These are phyloP conservation scores for Blastomyces parvus DNA, from an alignment of 2,329 filamentous ascomycete genomes.

Conservation along the genomic window DNA sequence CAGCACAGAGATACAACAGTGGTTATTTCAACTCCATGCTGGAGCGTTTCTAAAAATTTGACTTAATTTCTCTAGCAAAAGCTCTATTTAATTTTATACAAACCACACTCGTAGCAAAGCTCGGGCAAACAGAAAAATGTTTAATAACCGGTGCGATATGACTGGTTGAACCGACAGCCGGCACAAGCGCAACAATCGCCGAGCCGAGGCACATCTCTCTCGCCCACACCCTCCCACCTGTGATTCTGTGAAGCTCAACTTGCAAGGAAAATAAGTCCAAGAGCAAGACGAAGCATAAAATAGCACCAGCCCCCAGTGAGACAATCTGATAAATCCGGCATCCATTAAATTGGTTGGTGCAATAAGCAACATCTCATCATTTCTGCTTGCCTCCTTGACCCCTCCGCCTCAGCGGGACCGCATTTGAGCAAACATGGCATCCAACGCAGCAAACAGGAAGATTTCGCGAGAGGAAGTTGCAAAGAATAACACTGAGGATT, in stretches of 20 bases:
- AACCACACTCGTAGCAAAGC: no score
- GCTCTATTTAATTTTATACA: no score
- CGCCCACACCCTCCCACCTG: background rate
- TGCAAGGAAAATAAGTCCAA: no score
- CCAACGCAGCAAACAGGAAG: background rate
- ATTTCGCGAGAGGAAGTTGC: slow-evolving; percentile 54
- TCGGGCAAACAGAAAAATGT: background rate
- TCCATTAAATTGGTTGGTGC: background rate
- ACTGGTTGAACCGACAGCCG: background rate
- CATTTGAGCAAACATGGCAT: background rate
- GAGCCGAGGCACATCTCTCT: slow-evolving; percentile 1
- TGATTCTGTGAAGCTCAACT: no score
- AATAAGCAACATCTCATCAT: background rate
- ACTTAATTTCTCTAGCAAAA: no score
- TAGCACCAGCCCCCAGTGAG: background rate
- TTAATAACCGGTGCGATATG: background rate
- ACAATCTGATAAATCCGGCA: background rate
- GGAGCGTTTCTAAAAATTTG: background rate
- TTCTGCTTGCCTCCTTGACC: background rate
- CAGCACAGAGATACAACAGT: no score
- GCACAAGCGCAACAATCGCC: background rate
- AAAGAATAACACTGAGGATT: slow-evolving; percentile 65
- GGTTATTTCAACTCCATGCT: background rate
- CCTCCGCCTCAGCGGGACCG: background rate
- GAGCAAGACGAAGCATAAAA: background rate